These are phyloP conservation scores for Pulveroboletus sp. DNA, from an alignment of 768 basidiomycete genomes.

Conservation along the genomic window DNA sequence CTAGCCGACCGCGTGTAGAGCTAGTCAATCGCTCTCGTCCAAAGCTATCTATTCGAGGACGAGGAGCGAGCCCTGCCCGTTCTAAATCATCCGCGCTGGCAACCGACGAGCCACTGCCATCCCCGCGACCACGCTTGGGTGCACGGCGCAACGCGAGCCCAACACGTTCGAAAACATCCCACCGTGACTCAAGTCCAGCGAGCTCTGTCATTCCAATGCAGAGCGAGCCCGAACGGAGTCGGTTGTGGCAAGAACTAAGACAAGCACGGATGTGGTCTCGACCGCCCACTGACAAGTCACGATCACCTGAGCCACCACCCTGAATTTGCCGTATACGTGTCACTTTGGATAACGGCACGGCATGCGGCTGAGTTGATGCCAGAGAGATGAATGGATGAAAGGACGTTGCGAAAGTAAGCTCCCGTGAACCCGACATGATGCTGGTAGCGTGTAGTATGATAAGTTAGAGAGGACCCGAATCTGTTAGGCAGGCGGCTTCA, in stretches of 20 bases:
- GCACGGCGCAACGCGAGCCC: conserved; percentile 39
- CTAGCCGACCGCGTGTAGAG: conserved; percentile 29
- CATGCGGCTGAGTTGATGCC: conserved; percentile 10
- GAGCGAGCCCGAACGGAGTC: conserved; percentile 39
- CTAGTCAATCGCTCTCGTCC: conserved; percentile 23
- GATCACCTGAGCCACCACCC: conserved; percentile 35
- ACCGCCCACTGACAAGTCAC: conserved; percentile 41
- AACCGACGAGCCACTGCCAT: conserved; percentile 21
- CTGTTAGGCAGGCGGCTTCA: conserved; percentile 13
- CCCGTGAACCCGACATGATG: conserved; percentile 1
- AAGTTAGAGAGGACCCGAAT: conserved; percentile 10
- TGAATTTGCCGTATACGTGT: conserved; percentile 22
- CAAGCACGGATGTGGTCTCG: conserved; percentile 45
- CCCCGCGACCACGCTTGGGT: conserved; percentile 33
- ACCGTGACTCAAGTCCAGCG: conserved; percentile 26
- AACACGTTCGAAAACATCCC: conserved; percentile 29
- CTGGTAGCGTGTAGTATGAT: conserved; percentile 14
- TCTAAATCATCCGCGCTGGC: conserved; percentile 22
- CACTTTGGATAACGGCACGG: conserved; percentile 7
- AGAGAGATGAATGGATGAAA: conserved; percentile 7
- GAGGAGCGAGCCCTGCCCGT: conserved; percentile 31
- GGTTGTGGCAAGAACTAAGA: conserved; percentile 53
- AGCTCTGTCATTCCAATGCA: conserved; percentile 27
- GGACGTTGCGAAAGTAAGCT: conserved; percentile 7
- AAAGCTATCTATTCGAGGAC: conserved; percentile 24